Evolutionary conservation across 768 basidiomycete species (phyloP), one percentile per base, ranked within the genome.

Genomic region (Heimioporus sp.): DNA sequence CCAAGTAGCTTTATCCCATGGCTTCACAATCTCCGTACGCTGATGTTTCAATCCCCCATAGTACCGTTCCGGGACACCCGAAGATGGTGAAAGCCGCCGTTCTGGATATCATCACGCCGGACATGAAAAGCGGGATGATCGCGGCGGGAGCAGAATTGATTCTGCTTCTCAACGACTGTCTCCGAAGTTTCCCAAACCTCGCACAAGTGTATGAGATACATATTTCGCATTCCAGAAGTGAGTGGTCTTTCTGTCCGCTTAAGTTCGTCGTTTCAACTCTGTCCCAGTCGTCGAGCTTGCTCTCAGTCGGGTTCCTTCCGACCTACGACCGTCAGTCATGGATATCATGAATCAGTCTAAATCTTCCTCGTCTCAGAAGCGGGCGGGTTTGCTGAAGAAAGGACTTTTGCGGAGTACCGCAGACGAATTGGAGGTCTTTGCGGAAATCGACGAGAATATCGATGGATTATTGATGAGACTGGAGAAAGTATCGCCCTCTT

Each of bases 21-120:
- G 35, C 17, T 37, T 2, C 10, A 16, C n/a, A n/a, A 6, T 28
- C 2, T 24, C 13, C 8, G 6, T 11, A 16, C 48, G 38, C 38
- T 62, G 42, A 64, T 50, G 41, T 2, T 12, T 28, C 24, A 4
- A 24, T 38, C 40, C 24, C 24, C 24, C 24, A 2, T 58, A 90
- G 87, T 51, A 66, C 78, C 19, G 79, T 84, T 24, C 76, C 84
- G 4, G 90, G 88, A 3, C 90, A 92, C 65, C 90, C 90, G 0
- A 82, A 81, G 55, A 74, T 78, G 43, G 75, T 77, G 48, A 90
- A 90, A 61, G 87, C 85, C 1, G 90, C 90, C 0, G 77, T 88
- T 19, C 85, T 92, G 55, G 91, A 94, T 65, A 90, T 94, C 47
- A 86, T 94, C 54, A 87, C 87, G 11, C 82, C 83, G 0, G 90